These are phyloP conservation scores for Gossypium aridum DNA, from an alignment of 441 rosid genomes.

Conservation along the genomic window DNA sequence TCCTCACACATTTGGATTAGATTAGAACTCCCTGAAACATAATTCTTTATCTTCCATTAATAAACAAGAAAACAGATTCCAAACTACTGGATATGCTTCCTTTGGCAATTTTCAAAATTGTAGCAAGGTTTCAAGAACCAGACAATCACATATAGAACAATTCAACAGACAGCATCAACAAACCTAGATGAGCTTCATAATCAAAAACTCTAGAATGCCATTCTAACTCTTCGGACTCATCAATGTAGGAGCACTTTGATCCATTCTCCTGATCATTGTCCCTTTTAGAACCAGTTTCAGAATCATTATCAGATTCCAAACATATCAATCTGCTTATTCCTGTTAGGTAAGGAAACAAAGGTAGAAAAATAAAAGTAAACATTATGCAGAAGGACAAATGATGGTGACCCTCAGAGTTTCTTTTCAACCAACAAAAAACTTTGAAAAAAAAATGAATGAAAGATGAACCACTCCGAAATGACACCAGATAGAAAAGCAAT, in stretches of 20 bases:
- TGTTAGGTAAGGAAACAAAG: constrained; percentile 11
- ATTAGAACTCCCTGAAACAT: constrained; percentile 32
- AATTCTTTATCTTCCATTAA: constrained; percentile 16
- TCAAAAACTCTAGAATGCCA: constrained; percentile 23
- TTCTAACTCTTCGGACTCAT: constrained; percentile 21
- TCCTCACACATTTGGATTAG: constrained; percentile 19
- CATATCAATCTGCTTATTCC: constrained; percentile 44
- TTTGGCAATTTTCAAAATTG: not conserved
- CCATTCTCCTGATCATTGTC: constrained; percentile 28
- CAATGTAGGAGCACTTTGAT: constrained; percentile 17
- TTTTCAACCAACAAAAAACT: not conserved
- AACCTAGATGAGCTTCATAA: constrained; percentile 28
- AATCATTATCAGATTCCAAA: constrained; percentile 68
- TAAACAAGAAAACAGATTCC: constrained; percentile 11
- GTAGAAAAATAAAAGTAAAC: not conserved
- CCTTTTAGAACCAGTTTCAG: constrained; percentile 27
- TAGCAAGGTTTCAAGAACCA: not conserved
- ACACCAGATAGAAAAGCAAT: not conserved
- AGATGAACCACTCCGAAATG: not conserved
- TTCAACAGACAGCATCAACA: constrained; percentile 11
- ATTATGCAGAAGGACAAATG: not conserved
- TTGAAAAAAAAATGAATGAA: not conserved
- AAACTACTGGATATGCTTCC: not conserved
- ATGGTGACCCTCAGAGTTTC: not conserved
- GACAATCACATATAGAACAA: not conserved